Base-by-base conservation (phyloP, 345 rosid genomes). In the Passiflora organensis region DNA sequence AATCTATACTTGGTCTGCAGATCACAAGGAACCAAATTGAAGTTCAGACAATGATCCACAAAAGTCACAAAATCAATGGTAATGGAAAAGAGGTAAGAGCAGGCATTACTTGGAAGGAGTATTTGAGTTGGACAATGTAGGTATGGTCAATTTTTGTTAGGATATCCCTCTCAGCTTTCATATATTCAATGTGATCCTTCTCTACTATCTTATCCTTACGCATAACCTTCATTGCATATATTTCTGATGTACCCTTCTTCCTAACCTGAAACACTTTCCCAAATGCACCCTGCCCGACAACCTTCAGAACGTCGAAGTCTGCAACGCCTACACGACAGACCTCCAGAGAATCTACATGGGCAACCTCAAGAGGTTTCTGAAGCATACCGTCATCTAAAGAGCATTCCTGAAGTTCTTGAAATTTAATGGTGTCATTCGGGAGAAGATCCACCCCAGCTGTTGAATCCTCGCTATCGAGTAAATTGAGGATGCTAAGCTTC, bases 141-240 rank as follows among this genome's bases (percentile, higher is more conserved):
- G 99, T 96, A 72, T 93, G 97, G 45, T 86, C 87, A 2, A 83
- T 70, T 69, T 84, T 84, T 0, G 85, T 86, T 37, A 93, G 72
- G 56, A 93, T 93, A 48, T 93, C 95, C 50, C 93, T 88, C 72
- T 93, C 99, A 18, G 95, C 91, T 76, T 83, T 86, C 99, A 86
- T 93, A 81, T 89, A 93, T 53, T 79, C 96, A 1, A 82, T 91
- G 41, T 86, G 97, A 72, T 93, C 80, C 76, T 81, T 89, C 82
- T 93, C 95, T 80, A 93, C 77, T 14, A 93, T 84, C 58, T 71
- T 81, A 67, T 93, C 99, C 80, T 93, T 93, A 43, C 99, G 70
- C 97, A 93, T 83, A 54, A 93, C 99, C 80, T 93, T 93, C 99
- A 93, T 93, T 2, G 99, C 99, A 56, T 67, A 86, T 60, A 93